Evolutionary conservation across 306 rosid species (phyloP), one percentile per base, ranked within the genome.

Genomic region (Prunus campanulata): DNA sequence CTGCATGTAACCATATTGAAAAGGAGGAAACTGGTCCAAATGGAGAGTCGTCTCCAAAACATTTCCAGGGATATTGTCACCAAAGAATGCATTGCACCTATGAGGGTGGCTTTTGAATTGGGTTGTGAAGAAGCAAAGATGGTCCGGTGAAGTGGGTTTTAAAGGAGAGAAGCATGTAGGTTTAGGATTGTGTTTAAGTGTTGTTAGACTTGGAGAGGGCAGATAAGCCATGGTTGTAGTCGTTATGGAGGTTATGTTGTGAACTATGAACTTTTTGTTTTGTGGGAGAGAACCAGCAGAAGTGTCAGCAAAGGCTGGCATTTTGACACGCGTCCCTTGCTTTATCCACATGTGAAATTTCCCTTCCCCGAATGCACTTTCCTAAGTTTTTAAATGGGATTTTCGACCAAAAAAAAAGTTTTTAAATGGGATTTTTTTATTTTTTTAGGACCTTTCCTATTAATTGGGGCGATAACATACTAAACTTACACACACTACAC

Each of bases 61-160:
- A 63, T 68, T 79, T 48, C 80, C 83, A 10, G 90, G 81, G 32
- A 86, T 59, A 18, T 15, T 30, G 70, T 84, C 76, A 7, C 73
- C 90, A 27, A 87, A 75, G 80, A 90, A 74, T 46, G 93, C 91
- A 70, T 74, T 85, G 70, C 91, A 88, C 74, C 82, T 91, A 8
- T 24, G 16, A 8, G 78, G 76, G 15, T 60, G 76, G 42, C 47
- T 51, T 71, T 74, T 88, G 80, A 79, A 77, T 65, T 74, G 89
- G 59, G 68, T 82, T 62, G 89, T 57, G 63, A 76, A 80, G 84
- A 90, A 75, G 75, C 78, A 75, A 74, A 85, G 32, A 52, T 65
- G 47, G 75, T 52, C 63, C 35, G 57, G 76, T 14, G 70, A 22
- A 70, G 74, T 25, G 78, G 85, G 75, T 84, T 83, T 90, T 11